These are phyloP conservation scores for Onygena corvina DNA, from an alignment of 2,329 filamentous ascomycete genomes.

Conservation along the genomic window DNA sequence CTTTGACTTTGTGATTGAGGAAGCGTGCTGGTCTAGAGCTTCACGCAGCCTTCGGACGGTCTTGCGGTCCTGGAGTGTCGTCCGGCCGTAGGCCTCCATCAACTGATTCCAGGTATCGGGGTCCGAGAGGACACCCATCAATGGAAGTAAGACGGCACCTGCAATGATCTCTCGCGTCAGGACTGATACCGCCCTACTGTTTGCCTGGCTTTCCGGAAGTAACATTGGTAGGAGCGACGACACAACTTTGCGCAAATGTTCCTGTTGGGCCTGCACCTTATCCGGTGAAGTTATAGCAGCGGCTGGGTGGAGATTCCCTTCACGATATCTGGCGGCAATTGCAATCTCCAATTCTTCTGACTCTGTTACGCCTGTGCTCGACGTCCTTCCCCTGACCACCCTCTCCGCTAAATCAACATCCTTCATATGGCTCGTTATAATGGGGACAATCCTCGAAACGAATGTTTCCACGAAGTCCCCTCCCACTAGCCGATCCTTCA, in stretches of 20 bases:
- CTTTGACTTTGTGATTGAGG: slow-evolving; percentile 56
- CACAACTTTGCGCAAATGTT: slow-evolving; percentile 68
- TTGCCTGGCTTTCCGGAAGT: slow-evolving; percentile 60
- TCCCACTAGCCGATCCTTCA: slow-evolving; percentile 59
- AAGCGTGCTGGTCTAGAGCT: slow-evolving; percentile 86
- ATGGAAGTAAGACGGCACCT: slow-evolving; percentile 75
- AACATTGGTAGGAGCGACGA: slow-evolving; percentile 60
- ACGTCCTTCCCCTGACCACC: slow-evolving; percentile 69
- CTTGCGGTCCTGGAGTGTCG: slow-evolving; percentile 85
- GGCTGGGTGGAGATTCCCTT: slow-evolving; percentile 78
- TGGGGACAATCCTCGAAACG: slow-evolving; percentile 71
- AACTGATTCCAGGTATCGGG: slow-evolving; percentile 97
- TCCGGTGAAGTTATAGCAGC: slow-evolving; percentile 74
- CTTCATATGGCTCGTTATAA: slow-evolving; percentile 75
- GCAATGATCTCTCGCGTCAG: slow-evolving; percentile 82
- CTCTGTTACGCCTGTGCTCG: slow-evolving; percentile 84
- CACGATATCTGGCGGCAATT: slow-evolving; percentile 85
- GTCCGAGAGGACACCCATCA: slow-evolving; percentile 69
- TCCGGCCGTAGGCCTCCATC: slow-evolving; percentile 76
- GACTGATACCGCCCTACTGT: slow-evolving; percentile 67
- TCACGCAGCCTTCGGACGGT: slow-evolving; percentile 85
- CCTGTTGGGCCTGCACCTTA: slow-evolving; percentile 72
- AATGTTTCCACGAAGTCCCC: slow-evolving; percentile 75
- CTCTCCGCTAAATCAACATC: slow-evolving; percentile 87
- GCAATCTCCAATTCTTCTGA: slow-evolving; percentile 91